Conservation (phyloP, 2,329 filamentous ascomycete species). For the Sclerotinia subarctica region DNA sequence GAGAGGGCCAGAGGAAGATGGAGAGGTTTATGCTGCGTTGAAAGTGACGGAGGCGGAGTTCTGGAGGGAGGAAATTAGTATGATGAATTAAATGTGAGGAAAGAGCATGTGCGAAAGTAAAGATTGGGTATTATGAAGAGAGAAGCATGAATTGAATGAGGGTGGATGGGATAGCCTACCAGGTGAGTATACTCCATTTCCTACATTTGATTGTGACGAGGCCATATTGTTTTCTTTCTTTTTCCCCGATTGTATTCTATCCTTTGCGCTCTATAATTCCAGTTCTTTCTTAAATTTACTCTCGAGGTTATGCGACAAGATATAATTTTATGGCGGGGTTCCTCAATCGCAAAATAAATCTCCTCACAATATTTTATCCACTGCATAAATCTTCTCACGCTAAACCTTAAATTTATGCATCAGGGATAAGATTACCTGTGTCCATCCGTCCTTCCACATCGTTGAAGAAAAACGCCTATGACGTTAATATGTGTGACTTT, state of each 20-base stretch:
- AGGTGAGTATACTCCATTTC: constrained; percentile 16
- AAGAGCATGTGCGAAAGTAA: background rate
- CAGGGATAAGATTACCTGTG: background rate
- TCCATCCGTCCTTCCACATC: background rate
- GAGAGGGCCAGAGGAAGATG: constrained; percentile 82
- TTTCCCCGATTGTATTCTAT: background rate
- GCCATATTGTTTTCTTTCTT: background rate
- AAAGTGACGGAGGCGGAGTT: constrained; percentile 59
- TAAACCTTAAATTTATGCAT: constrained; percentile 7
- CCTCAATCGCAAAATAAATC: background rate
- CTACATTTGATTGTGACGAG: background rate
- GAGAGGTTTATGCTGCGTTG: constrained; percentile 84
- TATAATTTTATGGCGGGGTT: background rate
- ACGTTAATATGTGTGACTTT: background rate
- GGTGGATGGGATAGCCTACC: background rate
- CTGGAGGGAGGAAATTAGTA: background rate
- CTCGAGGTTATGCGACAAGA: background rate
- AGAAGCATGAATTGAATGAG: background rate
- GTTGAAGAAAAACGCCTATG: background rate
- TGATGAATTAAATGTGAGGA: constrained; percentile 9
- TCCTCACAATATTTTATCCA: constrained; percentile 6
- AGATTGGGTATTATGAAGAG: too few relatives aligned
- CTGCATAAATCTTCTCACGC: background rate
- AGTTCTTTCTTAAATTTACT: background rate
- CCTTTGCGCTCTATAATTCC: too few relatives aligned